Evolutionary conservation across 345 rosid species (phyloP).

Genomic region (Streptanthus diversifolius): DNA sequence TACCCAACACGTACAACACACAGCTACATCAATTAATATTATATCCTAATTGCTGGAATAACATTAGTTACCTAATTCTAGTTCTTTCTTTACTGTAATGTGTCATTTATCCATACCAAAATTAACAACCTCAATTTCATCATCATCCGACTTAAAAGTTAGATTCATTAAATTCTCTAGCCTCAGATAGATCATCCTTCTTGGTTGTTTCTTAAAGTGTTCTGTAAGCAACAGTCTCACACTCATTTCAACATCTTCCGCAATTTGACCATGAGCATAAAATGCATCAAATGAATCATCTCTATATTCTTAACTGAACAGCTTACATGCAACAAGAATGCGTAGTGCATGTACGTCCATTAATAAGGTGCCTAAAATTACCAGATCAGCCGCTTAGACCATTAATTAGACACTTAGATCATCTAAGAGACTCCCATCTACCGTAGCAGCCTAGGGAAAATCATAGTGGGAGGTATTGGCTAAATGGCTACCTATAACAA

Average conservation of each 20-base stretch:
- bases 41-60: background rate
- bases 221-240: background rate
- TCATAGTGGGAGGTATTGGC: background rate
- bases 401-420: background rate
- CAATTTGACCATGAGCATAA: background rate
- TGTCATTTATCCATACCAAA: background rate
- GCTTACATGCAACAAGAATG: background rate
- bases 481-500: background rate
- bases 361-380: background rate
- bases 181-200: background rate
- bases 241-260: background rate
- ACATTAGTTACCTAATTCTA: background rate
- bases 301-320: background rate
- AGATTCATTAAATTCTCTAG: background rate
- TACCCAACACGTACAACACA: background rate
- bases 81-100: background rate
- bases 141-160: background rate
- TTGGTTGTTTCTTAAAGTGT: background rate
- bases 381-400: background rate
- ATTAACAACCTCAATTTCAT: background rate
- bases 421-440: conserved; percentile 13
- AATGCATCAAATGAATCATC: background rate
- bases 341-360: background rate
- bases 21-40: background rate
- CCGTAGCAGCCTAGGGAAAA: conserved; percentile 5